Conservation (phyloP, 2,329 filamentous ascomycete species). For the Cytospora paraplurivora region DNA sequence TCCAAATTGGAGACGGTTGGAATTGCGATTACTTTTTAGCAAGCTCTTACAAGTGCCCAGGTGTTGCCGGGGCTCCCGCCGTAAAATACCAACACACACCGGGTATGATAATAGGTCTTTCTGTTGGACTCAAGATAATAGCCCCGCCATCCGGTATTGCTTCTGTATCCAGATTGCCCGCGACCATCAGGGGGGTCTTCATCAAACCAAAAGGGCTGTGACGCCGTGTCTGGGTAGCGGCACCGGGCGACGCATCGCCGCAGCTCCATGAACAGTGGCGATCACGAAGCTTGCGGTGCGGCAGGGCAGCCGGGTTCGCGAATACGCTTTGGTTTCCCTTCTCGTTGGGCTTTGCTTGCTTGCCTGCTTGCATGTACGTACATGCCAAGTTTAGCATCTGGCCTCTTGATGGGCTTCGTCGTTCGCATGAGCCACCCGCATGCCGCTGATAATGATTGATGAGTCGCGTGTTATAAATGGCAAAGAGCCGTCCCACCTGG, state of each 20-base stretch:
- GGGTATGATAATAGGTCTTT: background rate
- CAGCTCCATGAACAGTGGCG: conserved; percentile 19
- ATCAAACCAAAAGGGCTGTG: conserved; percentile 19
- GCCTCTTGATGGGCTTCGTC: conserved; percentile 3
- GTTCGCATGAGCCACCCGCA: conserved; percentile 21
- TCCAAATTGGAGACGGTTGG: conserved; percentile 3
- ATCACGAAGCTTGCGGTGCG: conserved; percentile 24
- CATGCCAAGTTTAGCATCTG: conserved; percentile 15
- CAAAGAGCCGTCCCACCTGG: background rate
- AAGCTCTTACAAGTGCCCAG: background rate
- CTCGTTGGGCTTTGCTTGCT: conserved; percentile 2
- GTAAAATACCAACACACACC: background rate
- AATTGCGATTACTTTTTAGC: background rate
- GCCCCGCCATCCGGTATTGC: conserved; percentile 12
- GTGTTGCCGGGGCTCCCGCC: background rate
- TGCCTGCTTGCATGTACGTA: conserved; percentile 10
- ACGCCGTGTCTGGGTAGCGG: conserved; percentile 13
- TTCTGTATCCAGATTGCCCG: conserved; percentile 12
- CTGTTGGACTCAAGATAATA: background rate
- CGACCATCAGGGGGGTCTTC: conserved; percentile 18
- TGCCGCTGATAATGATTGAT: conserved; percentile 17
- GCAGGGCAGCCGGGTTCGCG: conserved; percentile 21
- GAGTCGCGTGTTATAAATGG: conserved; percentile 23
- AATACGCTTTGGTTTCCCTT: background rate
- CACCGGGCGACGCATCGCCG: conserved; percentile 19